A percentile compares a stretch with the other conserved stretches of the same genome.
Conservation (phyloP, 495 filamentous ascomycete species). For the Aspergillus affinis region DNA sequence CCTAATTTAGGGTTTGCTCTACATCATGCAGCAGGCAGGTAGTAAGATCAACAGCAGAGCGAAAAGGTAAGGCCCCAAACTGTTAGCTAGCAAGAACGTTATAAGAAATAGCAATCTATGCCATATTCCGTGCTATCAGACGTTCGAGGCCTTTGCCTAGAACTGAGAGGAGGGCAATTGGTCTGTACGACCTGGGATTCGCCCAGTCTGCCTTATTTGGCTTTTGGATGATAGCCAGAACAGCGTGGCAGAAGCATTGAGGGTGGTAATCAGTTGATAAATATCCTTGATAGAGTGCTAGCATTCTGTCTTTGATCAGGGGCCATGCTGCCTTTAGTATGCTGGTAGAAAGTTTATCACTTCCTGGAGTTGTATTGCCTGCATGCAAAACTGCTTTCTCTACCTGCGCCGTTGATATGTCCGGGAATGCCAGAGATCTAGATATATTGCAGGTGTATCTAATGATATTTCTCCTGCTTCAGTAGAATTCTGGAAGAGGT, state of each 20-base stretch:
- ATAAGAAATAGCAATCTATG: too few relatives aligned
- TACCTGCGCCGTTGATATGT: too few relatives aligned
- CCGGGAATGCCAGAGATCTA: too few relatives aligned
- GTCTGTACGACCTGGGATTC: slow-evolving; percentile 15
- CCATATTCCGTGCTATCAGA: slow-evolving; percentile 14
- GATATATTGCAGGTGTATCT: too few relatives aligned
- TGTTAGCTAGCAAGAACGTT: too few relatives aligned
- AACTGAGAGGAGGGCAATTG: slow-evolving; percentile 14
- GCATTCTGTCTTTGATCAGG: background rate
- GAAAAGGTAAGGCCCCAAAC: slow-evolving; percentile 9
- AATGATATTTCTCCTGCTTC: too few relatives aligned
- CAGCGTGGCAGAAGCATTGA: background rate
- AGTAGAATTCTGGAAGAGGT: too few relatives aligned
- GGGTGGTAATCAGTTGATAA: background rate
- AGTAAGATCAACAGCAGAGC: slow-evolving; percentile 15
- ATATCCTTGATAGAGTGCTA: background rate
- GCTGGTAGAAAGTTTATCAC: background rate
- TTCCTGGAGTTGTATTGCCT: too few relatives aligned
- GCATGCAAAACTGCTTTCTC: too few relatives aligned
- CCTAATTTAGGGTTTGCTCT: slow-evolving; percentile 4
- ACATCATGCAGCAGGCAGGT: slow-evolving; percentile 11
- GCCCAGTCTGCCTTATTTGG: background rate
- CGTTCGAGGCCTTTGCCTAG: slow-evolving; percentile 1
- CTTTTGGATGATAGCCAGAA: slow-evolving; percentile 4
- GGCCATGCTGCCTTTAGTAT: slow-evolving; percentile 4